Evolutionary conservation across 352 stramenopile genomes (phyloP).

Genomic region (Phytophthora sp.): DNA sequence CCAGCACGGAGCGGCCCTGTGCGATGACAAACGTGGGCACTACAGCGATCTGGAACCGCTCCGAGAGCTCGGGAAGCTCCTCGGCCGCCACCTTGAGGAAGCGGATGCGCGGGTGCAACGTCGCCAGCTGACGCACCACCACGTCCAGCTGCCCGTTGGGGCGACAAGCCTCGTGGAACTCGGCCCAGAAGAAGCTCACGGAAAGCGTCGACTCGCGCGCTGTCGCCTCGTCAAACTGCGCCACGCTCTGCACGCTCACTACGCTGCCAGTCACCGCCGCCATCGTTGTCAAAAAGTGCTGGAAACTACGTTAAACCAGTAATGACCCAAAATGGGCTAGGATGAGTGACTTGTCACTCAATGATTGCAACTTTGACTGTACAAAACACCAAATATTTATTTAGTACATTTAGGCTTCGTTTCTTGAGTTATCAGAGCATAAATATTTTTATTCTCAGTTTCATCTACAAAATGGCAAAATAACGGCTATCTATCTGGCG

Average conservation of each 20-base stretch:
- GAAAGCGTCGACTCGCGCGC: conserved; percentile 78
- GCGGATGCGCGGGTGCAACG: conserved; percentile 80
- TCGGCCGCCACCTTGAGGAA: conserved; percentile 90
- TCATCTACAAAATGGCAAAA: conserved; percentile 38
- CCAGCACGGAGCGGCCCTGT: conserved; percentile 74
- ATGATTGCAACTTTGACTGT: background rate
- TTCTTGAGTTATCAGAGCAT: conserved; percentile 11
- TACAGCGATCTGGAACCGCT: conserved; percentile 90
- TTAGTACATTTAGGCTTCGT: too few species aligned
- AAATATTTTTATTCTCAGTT: conserved; percentile 43
- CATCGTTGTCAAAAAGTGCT: too few species aligned
- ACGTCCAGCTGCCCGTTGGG: conserved; percentile 88
- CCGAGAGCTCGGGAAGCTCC: conserved; percentile 80
- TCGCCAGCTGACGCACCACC: conserved; percentile 83
- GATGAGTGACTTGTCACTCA: too few species aligned
- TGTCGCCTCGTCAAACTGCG: conserved; percentile 81
- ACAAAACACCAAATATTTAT: background rate
- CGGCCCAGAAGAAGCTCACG: conserved; percentile 87
- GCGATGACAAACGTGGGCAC: conserved; percentile 95
- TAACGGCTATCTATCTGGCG: conserved; percentile 17
- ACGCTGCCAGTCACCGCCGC: conserved; percentile 64
- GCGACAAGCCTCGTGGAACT: conserved; percentile 82
- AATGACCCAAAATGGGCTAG: too few species aligned
- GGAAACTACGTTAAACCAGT: too few species aligned
- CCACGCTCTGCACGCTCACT: conserved; percentile 66